Percentiles rank a stretch among this genome's conserved stretches.
phyloP scores from a whole-genome alignment of 78 protist species.

The Polysphondylium violaceum region DNA sequence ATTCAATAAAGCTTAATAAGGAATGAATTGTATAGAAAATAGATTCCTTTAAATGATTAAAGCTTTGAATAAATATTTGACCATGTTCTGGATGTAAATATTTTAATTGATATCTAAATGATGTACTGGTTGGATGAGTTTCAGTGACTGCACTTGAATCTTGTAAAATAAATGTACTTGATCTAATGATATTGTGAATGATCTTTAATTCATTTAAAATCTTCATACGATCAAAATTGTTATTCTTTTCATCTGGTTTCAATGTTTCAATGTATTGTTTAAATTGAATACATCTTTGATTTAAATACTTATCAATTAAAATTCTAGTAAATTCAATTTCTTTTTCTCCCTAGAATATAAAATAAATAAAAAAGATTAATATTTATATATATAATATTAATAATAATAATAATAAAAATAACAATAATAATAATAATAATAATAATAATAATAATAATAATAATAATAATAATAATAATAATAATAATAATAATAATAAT shows the following conservation, averaged over 20 bases:
- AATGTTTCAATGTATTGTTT: neutral
- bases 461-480: slow-evolving; percentile 4
- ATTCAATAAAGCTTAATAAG: neutral
- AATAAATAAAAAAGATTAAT: neutral
- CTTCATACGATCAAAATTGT: slow-evolving; percentile 31
- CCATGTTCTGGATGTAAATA: neutral
- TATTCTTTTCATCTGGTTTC: neutral
- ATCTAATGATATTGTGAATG: slow-evolving; percentile 12
- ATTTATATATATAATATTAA: neutral
- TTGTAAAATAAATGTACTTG: slow-evolving; percentile 3
- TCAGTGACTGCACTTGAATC: neutral
- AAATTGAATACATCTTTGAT: neutral
- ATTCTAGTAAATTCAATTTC: slow-evolving; percentile 27
- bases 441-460: slow-evolving; percentile 10
- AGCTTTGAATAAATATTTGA: neutral
- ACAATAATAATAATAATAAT: too few species aligned
- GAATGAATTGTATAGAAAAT: neutral
- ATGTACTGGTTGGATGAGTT: neutral
- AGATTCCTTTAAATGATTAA: neutral
- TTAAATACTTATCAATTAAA: slow-evolving; percentile 29
- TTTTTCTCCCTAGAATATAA: neutral
- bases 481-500: slow-evolving; percentile 10
- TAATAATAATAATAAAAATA: too few species aligned
- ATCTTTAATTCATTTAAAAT: slow-evolving; percentile 6
- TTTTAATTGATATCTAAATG: neutral